Evolutionary conservation across 371 early-diverging fungal species (phyloP), one percentile per base, ranked within the genome.

Genomic region (Syncephalastrum monosporum): DNA sequence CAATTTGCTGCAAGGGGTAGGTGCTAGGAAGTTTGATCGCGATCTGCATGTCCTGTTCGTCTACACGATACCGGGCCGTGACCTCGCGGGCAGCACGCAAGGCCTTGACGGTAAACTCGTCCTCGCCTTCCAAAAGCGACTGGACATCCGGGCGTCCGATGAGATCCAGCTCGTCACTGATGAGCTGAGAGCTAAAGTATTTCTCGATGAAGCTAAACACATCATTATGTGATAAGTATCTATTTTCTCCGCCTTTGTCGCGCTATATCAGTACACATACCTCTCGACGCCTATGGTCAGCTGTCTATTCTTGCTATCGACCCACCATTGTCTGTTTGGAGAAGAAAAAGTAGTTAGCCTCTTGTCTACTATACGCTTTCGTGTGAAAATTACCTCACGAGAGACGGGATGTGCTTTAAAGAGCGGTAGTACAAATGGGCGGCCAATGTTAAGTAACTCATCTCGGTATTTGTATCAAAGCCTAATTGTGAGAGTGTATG

Each of bases 31-130:
- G 59, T n/a, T 82, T 82, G 53, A 97, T 81, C 0, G 80, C 79
- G 65, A 96, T 85, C 59, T 93, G 96, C 75, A 95, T 81, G 4
- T 81, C 74, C 14, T 89, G 86, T 60, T 96, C 98, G 56, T 97
- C 98, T 8, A 96, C 82, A 4, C 72, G 71, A 71, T 91, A 96
- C 2, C 80, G 72, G 1, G 93, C 91, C 1, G 83, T 81, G 0
- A 92, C 85, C 67, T 94, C 93, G 42, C 82, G 79, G 0, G 86
- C 78, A 14, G 80, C 81, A 49, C 82, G 80, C 13, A 86, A 73
- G 0, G 87, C 83, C 65, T 88, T 87, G 59, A 94, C 80, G 13
- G 83, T 74, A 24, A 93, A 81, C 15, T 89, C 82, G 10, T 73
- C 74, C 24, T 79, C 79, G 12, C 82, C 83, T 29, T 73, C 74